phyloP scores from a whole-genome alignment of 2,329 filamentous ascomycete genomes.

The Ophiosphaerella herpotricha region DNA sequence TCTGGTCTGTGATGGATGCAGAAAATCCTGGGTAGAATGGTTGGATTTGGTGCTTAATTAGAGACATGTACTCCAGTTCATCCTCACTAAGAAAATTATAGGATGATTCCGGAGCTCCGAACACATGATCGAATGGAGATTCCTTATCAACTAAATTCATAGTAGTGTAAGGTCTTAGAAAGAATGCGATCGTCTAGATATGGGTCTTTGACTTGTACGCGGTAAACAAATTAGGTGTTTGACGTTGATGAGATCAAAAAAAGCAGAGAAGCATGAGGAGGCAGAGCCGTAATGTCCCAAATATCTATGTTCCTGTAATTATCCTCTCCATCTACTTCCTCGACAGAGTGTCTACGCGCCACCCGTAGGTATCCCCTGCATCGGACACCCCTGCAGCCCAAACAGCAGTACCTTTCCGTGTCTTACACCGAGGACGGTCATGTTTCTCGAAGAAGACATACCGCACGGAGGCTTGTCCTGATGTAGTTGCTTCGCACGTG shows the following conservation, averaged over 20 bases:
- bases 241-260: no score
- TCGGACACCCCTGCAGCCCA: not conserved
- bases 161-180: not conserved
- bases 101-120: not conserved
- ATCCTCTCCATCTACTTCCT: no score
- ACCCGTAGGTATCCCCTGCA: not conserved
- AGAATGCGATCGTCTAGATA: no score
- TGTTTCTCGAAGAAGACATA: not conserved
- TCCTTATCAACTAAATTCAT: not conserved
- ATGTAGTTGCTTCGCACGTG: not conserved
- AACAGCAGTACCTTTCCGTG: not conserved
- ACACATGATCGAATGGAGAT: not conserved
- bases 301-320: no score
- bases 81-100: constrained; percentile 7
- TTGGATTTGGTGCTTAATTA: constrained; percentile 9
- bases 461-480: not conserved
- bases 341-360: not conserved
- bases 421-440: constrained; percentile 1
- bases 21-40: constrained; percentile 9
- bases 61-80: constrained; percentile 9
- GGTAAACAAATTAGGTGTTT: no score
- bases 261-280: no score
- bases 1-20: constrained; percentile 6
- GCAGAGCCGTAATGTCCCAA: no score
- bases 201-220: no score